Percentiles rank a stretch among this genome's conserved stretches.
Conservation (phyloP, 805 yeast genomes). For the Lipomyces mesembrius region DNA sequence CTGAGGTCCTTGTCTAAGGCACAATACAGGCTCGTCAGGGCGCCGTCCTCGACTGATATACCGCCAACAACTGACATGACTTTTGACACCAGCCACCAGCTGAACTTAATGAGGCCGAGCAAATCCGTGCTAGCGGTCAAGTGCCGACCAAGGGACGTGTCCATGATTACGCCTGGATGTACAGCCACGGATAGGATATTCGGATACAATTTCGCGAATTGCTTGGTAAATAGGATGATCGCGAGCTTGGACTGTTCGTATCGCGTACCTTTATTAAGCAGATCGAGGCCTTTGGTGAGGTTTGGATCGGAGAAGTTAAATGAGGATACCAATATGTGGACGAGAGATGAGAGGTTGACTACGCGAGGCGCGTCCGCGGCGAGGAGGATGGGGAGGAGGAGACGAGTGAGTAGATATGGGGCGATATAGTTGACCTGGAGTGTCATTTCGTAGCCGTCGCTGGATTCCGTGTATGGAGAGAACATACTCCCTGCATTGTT, state of each 20-base stretch:
- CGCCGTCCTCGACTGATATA: slow-evolving; percentile 26
- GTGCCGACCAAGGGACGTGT: slow-evolving; percentile 24
- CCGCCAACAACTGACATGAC: slow-evolving; percentile 12
- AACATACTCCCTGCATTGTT: slow-evolving; percentile 85
- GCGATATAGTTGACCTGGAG: slow-evolving; percentile 78
- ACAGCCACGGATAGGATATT: slow-evolving; percentile 26
- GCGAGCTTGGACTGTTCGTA: slow-evolving; percentile 37
- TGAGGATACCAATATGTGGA: slow-evolving; percentile 12
- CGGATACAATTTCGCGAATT: slow-evolving; percentile 32
- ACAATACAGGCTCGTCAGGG: slow-evolving; percentile 30
- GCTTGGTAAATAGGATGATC: slow-evolving; percentile 26
- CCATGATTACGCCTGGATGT: slow-evolving; percentile 36
- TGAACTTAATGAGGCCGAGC: slow-evolving; percentile 13
- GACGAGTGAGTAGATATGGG: slow-evolving; percentile 69
- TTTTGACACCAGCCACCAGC: slow-evolving; percentile 1
- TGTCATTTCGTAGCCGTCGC: slow-evolving; percentile 76
- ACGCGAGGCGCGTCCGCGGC: slow-evolving; percentile 29
- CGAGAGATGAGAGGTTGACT: slow-evolving; percentile 32
- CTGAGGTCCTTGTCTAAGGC: slow-evolving; percentile 21
- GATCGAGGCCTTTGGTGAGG: slow-evolving; percentile 12
- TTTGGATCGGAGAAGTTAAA: slow-evolving; percentile 32
- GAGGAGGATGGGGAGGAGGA: slow-evolving; percentile 26
- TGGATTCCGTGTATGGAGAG: slow-evolving; percentile 66
- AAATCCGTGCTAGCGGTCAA: slow-evolving; percentile 8
- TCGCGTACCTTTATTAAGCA: slow-evolving; percentile 15